Percentiles rank a stretch among this genome's conserved stretches.
Conservation (phyloP, 345 rosid genomes). For the Theobroma cacao region DNA sequence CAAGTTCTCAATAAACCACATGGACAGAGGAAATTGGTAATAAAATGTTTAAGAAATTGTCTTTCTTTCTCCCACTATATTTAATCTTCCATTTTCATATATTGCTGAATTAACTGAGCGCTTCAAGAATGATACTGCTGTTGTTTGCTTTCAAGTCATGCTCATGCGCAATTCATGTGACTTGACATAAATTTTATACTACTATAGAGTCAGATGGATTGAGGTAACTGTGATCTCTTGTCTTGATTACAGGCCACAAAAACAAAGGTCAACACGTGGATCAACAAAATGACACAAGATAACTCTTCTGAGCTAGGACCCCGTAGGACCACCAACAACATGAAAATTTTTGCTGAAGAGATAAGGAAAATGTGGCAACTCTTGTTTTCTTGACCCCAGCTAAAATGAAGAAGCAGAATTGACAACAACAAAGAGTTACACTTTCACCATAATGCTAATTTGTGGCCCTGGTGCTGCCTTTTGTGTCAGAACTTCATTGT, state of each 20-base stretch:
- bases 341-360: constrained; percentile 1
- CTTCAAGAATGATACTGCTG: not conserved
- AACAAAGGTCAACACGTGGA: constrained; percentile 2
- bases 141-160: not conserved
- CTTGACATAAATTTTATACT: not conserved
- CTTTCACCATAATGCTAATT: constrained; percentile 10
- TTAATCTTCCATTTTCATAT: not conserved
- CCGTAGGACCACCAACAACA: not conserved
- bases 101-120: not conserved
- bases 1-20: not conserved
- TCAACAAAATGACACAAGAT: not conserved
- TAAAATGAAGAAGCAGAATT: not conserved
- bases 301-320: no score
- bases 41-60: not conserved
- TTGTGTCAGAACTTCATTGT: not conserved
- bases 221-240: not conserved
- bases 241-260: constrained; percentile 1
- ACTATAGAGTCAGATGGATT: not conserved
- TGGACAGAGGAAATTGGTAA: not conserved
- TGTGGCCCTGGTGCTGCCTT: not conserved
- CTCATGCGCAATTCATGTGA: not conserved
- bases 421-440: not conserved
- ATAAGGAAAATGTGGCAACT: constrained; percentile 5
- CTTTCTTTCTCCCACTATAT: not conserved
- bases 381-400: not conserved